Percentiles rank a stretch among this genome's conserved stretches.
phyloP scores from a whole-genome alignment of 1,139 yeast species.

The Yamadazyma dendronema region DNA sequence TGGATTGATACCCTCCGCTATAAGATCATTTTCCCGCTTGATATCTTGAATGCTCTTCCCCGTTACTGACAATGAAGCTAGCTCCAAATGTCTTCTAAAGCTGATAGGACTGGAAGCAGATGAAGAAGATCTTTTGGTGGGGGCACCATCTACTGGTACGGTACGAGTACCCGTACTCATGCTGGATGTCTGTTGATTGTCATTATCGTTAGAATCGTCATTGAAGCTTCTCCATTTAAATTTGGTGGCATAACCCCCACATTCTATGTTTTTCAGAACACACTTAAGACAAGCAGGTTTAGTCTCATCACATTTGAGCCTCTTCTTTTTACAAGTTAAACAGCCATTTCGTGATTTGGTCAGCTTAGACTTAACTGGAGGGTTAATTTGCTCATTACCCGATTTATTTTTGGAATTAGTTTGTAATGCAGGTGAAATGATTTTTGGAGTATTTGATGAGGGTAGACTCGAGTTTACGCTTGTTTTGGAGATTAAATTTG shows the following conservation, averaged over 20 bases:
- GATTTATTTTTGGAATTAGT: neutral
- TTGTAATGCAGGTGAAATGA: no score
- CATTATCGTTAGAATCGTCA: slow-evolving; percentile 12
- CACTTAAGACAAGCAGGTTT: slow-evolving; percentile 44
- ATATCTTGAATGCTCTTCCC: slow-evolving; percentile 51
- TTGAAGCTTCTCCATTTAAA: slow-evolving; percentile 63
- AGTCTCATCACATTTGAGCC: slow-evolving; percentile 45
- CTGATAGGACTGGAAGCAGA: slow-evolving; percentile 7
- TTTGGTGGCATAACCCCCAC: slow-evolving; percentile 57
- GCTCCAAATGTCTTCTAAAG: slow-evolving; percentile 46
- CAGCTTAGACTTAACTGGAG: slow-evolving; percentile 9
- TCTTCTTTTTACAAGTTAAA: slow-evolving; percentile 28
- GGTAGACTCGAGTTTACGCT: no score
- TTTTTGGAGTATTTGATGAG: no score
- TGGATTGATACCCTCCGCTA: slow-evolving; percentile 52
- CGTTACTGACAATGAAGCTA: slow-evolving; percentile 53
- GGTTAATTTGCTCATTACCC: slow-evolving; percentile 2
- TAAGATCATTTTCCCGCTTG: slow-evolving; percentile 46
- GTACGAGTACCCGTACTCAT: neutral
- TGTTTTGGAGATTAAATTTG: no score
- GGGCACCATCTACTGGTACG: neutral
- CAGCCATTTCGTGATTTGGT: slow-evolving; percentile 31
- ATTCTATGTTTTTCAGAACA: slow-evolving; percentile 23
- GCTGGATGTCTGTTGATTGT: neutral
- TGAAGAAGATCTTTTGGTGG: neutral